Conservation (phyloP, 2,329 filamentous ascomycete genomes). For the Xylariaceae sp. region DNA sequence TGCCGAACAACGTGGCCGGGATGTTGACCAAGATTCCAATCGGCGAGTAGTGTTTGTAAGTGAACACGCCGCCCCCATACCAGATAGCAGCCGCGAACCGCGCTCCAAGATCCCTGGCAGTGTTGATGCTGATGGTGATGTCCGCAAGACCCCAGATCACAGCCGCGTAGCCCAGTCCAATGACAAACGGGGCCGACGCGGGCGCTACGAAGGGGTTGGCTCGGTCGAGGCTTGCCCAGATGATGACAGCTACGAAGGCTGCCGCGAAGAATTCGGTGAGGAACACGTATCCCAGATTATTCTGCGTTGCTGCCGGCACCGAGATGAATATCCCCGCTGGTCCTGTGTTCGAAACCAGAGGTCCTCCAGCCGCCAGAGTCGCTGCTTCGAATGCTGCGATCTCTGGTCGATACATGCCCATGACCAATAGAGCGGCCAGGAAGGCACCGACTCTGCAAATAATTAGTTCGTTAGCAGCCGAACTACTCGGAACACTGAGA, state of each 20-base stretch:
- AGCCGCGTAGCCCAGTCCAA: constrained; percentile 51
- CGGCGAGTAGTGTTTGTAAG: not conserved
- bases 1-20: constrained; percentile 3
- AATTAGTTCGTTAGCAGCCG: not conserved
- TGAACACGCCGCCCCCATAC: not conserved
- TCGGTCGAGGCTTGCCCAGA: constrained; percentile 55
- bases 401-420: constrained; percentile 4
- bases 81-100: not conserved
- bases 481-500: not conserved
- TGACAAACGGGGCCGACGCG: constrained; percentile 46
- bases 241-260: constrained; percentile 52
- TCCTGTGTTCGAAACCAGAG: not conserved
- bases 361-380: not conserved
- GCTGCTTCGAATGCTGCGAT: constrained; percentile 1
- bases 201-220: constrained; percentile 51
- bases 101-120: constrained; percentile 48
- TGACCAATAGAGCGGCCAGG: not conserved
- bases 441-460: constrained; percentile 1
- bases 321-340: constrained; percentile 1
- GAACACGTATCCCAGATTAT: constrained; percentile 56
- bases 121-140: constrained; percentile 53
- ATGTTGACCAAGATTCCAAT: constrained; percentile 33
- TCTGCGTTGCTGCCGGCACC: not conserved
- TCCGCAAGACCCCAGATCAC: constrained; percentile 56
- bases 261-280: constrained; percentile 58